Evolutionary conservation across 2,329 filamentous ascomycete genomes (phyloP).

Genomic region (Apiospora aurea): DNA sequence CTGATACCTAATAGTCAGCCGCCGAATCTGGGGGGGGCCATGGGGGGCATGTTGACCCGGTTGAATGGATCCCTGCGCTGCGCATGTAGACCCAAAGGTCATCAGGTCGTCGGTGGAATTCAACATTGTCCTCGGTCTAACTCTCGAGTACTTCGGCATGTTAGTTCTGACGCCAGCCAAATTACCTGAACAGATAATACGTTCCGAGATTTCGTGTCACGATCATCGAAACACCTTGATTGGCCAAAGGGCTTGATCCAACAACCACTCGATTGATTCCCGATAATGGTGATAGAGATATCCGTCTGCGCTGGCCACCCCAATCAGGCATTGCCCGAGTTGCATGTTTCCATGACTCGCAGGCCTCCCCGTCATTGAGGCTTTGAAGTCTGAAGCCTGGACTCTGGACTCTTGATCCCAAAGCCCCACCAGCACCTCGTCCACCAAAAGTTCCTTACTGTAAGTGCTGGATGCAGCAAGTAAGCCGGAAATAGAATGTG

Average conservation of each 20-base stretch:
- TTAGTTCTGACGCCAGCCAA: neutral
- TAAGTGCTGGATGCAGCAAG: neutral
- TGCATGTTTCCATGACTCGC: neutral
- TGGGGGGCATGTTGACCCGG: neutral
- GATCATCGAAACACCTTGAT: neutral
- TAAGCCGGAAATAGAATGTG: constrained; percentile 2
- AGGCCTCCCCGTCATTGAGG: neutral
- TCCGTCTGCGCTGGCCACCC: neutral
- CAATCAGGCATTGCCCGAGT: neutral
- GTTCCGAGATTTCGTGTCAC: neutral
- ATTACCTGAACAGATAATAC: neutral
- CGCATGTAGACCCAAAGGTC: neutral
- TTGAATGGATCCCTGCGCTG: neutral
- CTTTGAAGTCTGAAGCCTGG: neutral
- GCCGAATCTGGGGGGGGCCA: constrained; percentile 7
- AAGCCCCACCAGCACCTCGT: neutral
- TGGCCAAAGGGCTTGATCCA: no score
- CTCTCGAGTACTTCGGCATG: neutral
- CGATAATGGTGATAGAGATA: neutral
- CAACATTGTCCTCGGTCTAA: neutral
- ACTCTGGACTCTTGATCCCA: neutral
- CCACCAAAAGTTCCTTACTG: neutral
- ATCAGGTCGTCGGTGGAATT: neutral
- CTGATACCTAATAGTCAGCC: neutral
- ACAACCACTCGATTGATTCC: neutral